Base-by-base conservation (phyloP, 2,329 filamentous ascomycete genomes). In the Alternaria sp. region DNA sequence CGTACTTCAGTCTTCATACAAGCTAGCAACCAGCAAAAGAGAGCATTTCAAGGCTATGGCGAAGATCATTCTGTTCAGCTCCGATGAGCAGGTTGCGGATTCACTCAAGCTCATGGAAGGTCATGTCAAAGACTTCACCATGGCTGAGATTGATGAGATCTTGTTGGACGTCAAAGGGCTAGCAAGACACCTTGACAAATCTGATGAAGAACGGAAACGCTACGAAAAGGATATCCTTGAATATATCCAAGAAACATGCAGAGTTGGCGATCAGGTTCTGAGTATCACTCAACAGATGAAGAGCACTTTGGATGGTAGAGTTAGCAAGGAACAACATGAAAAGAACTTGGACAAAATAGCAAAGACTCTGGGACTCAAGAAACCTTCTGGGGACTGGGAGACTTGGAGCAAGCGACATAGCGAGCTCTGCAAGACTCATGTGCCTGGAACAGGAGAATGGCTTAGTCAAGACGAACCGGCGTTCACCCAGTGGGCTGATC, bases 11-110 rank as follows among this genome's bases (percentile, higher is more conserved):
- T 54, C 42, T 18, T 68, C 63, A 1, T 64, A 68, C 48, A 49
- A 51, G 7, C 26, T 66, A 7, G 59, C 61, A 4, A 66, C 56
- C n/a, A 66, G 59, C 51, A 68, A 44, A 22, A 62, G 24, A 38
- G 53, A 66, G 30, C 66, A 53, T 7, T 24, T 46, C 5, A 67
- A 67, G 41, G n/a, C 42, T 5, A 60, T 65, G 39, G n/a, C 61
- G 3, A 42, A 36, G 1, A 42, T 68, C 2, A 30, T 66, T 2
- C 56, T 64, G 2, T 68, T 68, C 30, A 54, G 22, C 26, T 54
- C 41, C 1, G 9, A 54, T 1, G 18, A 54, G 5, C 5, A 2
- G 7, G 30, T 54, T 2, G 51, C 51, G 5, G 51, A 38, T 1
- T 46, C 51, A 9, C 30, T 54, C 2, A 9, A 22, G 9, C 30